phyloP scores from a whole-genome alignment of 768 basidiomycete species.

The Serendipita vermifera region DNA sequence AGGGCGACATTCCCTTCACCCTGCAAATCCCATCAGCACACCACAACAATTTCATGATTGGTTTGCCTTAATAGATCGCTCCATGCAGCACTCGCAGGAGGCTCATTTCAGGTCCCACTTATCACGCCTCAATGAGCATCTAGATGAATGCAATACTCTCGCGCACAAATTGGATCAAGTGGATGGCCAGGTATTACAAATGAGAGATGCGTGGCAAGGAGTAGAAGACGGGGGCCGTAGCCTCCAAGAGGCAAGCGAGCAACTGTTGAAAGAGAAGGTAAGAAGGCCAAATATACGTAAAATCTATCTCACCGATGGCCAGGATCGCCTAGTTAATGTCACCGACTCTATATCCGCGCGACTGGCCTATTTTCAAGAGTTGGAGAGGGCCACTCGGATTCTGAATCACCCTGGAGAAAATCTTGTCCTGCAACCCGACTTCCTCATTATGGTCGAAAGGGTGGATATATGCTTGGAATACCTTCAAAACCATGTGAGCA shows the following conservation, averaged over 20 bases:
- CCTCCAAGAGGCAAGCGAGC: slow-evolving; percentile 83
- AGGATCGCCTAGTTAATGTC: slow-evolving; percentile 66
- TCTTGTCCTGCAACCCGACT: slow-evolving; percentile 80
- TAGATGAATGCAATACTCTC: slow-evolving; percentile 64
- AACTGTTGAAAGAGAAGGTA: slow-evolving; percentile 78
- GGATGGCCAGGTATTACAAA: slow-evolving; percentile 58
- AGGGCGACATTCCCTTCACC: slow-evolving; percentile 43
- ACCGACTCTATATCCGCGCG: slow-evolving; percentile 73
- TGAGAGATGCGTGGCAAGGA: slow-evolving; percentile 72
- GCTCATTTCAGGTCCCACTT: slow-evolving; percentile 82
- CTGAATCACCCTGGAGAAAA: slow-evolving; percentile 89
- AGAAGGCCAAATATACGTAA: slow-evolving; percentile 20
- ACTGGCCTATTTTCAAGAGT: slow-evolving; percentile 87
- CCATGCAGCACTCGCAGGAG: slow-evolving; percentile 88
- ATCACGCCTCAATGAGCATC: slow-evolving; percentile 57
- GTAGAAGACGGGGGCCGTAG: slow-evolving; percentile 91
- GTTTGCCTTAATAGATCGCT: slow-evolving; percentile 79
- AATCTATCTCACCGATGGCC: slow-evolving; percentile 5
- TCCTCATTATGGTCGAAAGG: slow-evolving; percentile 90
- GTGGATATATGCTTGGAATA: slow-evolving; percentile 92
- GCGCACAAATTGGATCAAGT: slow-evolving; percentile 60
- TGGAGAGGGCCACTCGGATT: slow-evolving; percentile 86
- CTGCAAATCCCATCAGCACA: slow-evolving; percentile 67
- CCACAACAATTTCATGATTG: slow-evolving; percentile 97
- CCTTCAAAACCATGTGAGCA: slow-evolving; percentile 67